Conservation (phyloP, 805 yeast genomes). For the Nakazawaea molendinolei region DNA sequence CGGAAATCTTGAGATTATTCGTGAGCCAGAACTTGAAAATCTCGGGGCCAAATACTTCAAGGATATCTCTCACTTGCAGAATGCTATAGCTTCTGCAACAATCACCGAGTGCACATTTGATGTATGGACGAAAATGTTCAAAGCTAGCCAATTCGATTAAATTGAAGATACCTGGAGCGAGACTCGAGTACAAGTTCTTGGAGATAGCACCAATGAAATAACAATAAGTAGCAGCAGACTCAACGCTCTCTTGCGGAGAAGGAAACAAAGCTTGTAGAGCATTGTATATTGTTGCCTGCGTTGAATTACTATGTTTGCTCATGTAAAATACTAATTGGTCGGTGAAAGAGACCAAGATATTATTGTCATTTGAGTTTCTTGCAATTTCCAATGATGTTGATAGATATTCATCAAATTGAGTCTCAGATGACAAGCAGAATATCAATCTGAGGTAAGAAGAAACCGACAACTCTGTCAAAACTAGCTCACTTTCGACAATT, state of each 20-base stretch:
- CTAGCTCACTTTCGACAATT: constrained; percentile 32
- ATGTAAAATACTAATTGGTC: constrained; percentile 12
- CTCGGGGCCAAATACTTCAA: constrained; percentile 25
- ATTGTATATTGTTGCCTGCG: constrained; percentile 25
- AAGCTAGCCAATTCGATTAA: constrained; percentile 34
- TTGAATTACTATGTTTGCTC: constrained; percentile 8
- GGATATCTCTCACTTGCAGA: constrained; percentile 18
- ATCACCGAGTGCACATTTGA: constrained; percentile 20
- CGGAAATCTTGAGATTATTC: constrained; percentile 21
- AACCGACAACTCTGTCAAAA: constrained; percentile 31
- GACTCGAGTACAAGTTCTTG: constrained; percentile 22
- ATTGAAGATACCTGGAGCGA: constrained; percentile 31
- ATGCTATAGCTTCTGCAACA: constrained; percentile 19
- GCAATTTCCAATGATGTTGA: constrained; percentile 12
- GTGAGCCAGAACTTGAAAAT: constrained; percentile 39
- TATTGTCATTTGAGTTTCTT: constrained; percentile 13
- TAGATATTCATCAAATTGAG: not conserved
- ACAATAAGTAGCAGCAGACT: constrained; percentile 31
- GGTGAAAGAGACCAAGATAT: constrained; percentile 19
- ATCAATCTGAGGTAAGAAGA: constrained; percentile 27
- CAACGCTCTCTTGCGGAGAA: constrained; percentile 31
- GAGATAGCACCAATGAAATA: constrained; percentile 29
- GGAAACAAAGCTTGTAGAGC: constrained; percentile 23
- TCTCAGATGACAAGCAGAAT: constrained; percentile 21
- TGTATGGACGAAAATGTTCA: constrained; percentile 24